A percentile compares a stretch with the other conserved stretches of the same genome.
These are phyloP conservation scores for Lanzia echinophila DNA, from an alignment of 2,329 filamentous ascomycete species.

Conservation along the genomic window DNA sequence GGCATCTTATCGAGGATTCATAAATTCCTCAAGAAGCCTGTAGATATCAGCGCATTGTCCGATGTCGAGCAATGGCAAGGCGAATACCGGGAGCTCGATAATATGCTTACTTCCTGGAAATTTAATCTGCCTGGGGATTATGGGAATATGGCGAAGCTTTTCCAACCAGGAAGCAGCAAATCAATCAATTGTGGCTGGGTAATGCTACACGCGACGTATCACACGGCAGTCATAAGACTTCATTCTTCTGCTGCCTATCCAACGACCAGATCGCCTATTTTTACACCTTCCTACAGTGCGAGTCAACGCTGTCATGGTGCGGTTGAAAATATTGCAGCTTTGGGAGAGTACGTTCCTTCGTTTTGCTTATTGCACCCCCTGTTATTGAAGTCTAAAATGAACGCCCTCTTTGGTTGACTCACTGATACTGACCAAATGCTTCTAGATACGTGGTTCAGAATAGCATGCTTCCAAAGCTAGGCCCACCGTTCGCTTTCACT, in stretches of 20 bases:
- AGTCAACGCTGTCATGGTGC: conserved; percentile 76
- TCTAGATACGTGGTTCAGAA: conserved; percentile 55
- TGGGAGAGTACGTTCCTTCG: conserved; percentile 54
- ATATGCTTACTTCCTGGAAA: conserved; percentile 74
- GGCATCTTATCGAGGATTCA: conserved; percentile 84
- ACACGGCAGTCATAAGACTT: conserved; percentile 81
- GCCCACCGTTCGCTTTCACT: conserved; percentile 85
- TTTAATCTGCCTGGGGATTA: conserved; percentile 77
- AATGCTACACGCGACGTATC: conserved; percentile 69
- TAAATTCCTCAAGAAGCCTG: conserved; percentile 79
- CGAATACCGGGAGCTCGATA: conserved; percentile 79
- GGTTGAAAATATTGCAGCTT: conserved; percentile 72
- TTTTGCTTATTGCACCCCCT: not conserved
- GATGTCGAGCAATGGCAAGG: conserved; percentile 89
- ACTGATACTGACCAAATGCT: not conserved
- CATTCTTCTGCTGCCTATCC: conserved; percentile 92
- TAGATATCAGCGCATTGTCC: conserved; percentile 75
- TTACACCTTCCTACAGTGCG: conserved; percentile 81
- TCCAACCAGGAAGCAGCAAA: conserved; percentile 62
- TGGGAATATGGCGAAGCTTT: conserved; percentile 74
- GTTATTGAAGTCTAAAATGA: not conserved
- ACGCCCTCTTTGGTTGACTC: not conserved
- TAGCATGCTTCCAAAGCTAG: conserved; percentile 69
- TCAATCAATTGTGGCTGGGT: conserved; percentile 76
- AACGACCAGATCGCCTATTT: conserved; percentile 79